phyloP scores from a whole-genome alignment of 2,329 filamentous ascomycete species.

The Knufia fluminis region DNA sequence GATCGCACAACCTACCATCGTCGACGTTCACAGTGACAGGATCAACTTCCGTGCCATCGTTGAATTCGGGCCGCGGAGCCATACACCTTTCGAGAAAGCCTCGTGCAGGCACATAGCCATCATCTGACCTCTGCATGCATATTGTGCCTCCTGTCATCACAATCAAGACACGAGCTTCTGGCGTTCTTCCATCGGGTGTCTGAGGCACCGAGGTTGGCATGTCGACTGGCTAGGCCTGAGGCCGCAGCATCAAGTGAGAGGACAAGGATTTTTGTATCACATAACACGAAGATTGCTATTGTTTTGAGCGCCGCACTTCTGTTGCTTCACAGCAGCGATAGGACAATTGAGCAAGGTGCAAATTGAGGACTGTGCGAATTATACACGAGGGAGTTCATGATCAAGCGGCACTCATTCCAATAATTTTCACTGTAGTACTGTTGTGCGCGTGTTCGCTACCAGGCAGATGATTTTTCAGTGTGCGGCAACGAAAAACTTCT shows the following conservation, averaged over 20 bases:
- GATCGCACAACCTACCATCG: slow-evolving; percentile 23
- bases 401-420: neutral
- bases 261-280: neutral
- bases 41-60: slow-evolving; percentile 57
- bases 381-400: neutral
- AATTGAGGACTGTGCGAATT: neutral
- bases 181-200: slow-evolving; percentile 26
- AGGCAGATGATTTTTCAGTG: no score
- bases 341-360: neutral
- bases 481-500: neutral
- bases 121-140: slow-evolving; percentile 75
- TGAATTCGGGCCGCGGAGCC: slow-evolving; percentile 73
- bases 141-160: slow-evolving; percentile 79
- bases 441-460: no score
- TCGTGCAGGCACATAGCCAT: slow-evolving; percentile 70
- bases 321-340: neutral
- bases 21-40: slow-evolving; percentile 48
- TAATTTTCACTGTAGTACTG: neutral
- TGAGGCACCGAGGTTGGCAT: slow-evolving; percentile 9
- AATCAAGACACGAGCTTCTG: slow-evolving; percentile 74
- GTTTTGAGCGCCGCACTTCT: neutral
- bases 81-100: slow-evolving; percentile 77
- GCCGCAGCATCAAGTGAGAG: neutral
- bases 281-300: neutral
- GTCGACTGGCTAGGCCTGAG: neutral